A percentile compares a stretch with the other conserved stretches of the same genome.
These are phyloP conservation scores for Primulina huaijiensis DNA, from an alignment of 257 asterid genomes.

Conservation along the genomic window DNA sequence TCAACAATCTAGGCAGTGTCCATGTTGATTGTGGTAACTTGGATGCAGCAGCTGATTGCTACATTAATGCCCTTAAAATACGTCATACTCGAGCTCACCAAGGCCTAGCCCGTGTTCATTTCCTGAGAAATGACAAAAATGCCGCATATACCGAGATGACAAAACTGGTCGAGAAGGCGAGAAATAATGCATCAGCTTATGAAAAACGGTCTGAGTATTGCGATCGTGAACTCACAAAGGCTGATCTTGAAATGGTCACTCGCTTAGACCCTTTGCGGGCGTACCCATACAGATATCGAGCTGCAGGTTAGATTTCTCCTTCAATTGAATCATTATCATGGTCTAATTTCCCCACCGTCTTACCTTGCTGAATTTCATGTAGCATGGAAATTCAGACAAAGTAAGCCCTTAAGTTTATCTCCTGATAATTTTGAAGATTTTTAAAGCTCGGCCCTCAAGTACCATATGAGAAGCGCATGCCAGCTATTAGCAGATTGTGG, in stretches of 20 bases:
- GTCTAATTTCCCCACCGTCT: neutral
- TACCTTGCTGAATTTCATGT: neutral
- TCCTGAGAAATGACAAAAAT: constrained; percentile 66
- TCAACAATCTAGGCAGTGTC: constrained; percentile 95
- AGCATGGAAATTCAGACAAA: neutral
- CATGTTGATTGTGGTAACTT: constrained; percentile 82
- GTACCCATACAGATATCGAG: constrained; percentile 95
- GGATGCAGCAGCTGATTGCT: constrained; percentile 96
- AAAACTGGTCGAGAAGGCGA: constrained; percentile 80
- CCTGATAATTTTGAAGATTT: neutral
- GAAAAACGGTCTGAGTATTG: constrained; percentile 97
- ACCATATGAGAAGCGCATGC: neutral
- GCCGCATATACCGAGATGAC: constrained; percentile 97
- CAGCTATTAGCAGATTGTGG: neutral
- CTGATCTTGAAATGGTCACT: constrained; percentile 93
- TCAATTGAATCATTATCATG: neutral
- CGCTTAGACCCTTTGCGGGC: constrained; percentile 87
- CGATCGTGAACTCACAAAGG: constrained; percentile 85
- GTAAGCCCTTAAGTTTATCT: neutral
- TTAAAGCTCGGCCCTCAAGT: neutral
- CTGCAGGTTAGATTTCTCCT: constrained; percentile 68
- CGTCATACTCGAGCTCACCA: constrained; percentile 97
- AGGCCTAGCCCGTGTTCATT: constrained; percentile 99
- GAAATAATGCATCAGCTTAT: constrained; percentile 86
- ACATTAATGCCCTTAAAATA: constrained; percentile 87